These are phyloP conservation scores for Teratosphaeriaceae sp. DNA, from an alignment of 2,329 filamentous ascomycete species.

Conservation along the genomic window DNA sequence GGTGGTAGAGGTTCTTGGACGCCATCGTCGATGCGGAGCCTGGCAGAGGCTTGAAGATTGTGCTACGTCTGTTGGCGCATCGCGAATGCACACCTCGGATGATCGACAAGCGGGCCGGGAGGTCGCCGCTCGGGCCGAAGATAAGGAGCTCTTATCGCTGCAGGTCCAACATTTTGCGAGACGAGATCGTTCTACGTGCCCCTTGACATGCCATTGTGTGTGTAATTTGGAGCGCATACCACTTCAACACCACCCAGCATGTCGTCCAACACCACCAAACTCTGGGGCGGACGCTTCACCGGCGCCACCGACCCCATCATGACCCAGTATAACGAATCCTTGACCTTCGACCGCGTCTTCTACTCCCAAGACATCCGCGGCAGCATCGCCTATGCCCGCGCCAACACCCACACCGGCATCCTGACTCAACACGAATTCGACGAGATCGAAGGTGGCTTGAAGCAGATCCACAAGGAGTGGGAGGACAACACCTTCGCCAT, in stretches of 20 bases:
- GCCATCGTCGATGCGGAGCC: neutral
- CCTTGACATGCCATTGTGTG: neutral
- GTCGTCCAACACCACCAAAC: slow-evolving; percentile 34
- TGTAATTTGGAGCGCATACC: no score
- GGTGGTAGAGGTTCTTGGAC: slow-evolving; percentile 65
- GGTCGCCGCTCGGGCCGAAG: neutral
- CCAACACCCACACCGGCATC: slow-evolving; percentile 69
- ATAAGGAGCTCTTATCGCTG: slow-evolving; percentile 3
- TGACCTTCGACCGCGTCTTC: slow-evolving; percentile 71
- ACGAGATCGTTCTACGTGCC: neutral
- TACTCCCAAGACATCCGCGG: slow-evolving; percentile 76
- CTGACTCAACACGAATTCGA: slow-evolving; percentile 66
- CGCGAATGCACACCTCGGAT: neutral
- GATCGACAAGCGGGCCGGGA: neutral
- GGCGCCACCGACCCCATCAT: slow-evolving; percentile 79
- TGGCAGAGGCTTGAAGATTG: neutral
- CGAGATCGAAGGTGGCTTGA: slow-evolving; percentile 66
- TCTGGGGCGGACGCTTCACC: slow-evolving; percentile 58
- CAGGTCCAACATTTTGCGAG: neutral
- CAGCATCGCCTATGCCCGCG: slow-evolving; percentile 72
- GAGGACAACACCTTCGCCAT: slow-evolving; percentile 38
- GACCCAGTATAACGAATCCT: slow-evolving; percentile 75
- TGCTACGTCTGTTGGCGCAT: neutral
- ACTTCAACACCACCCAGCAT: neutral
- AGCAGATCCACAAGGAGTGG: slow-evolving; percentile 49